Evolutionary conservation across 1,284 basidiomycete species (phyloP).

Genomic region (Tilletia indica): DNA sequence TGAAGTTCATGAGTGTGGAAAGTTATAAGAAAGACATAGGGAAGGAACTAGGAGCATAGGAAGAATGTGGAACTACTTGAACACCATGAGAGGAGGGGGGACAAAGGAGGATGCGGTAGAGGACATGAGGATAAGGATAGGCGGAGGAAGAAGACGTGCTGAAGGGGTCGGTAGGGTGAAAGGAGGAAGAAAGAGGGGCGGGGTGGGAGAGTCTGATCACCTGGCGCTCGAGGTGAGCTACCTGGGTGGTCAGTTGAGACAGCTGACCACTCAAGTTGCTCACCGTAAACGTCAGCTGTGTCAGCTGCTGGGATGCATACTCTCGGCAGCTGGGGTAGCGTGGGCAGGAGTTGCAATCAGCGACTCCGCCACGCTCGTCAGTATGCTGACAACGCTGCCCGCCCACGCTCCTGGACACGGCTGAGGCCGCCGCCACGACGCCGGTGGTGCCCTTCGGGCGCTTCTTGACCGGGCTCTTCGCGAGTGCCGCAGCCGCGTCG

Average conservation of each 20-base stretch:
- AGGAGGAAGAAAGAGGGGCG: neutral
- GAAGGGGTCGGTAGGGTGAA: too few species aligned
- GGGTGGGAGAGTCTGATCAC: neutral
- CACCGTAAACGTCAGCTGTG: neutral
- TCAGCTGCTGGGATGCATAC: neutral
- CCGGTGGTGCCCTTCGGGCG: neutral
- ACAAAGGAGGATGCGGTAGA: too few species aligned
- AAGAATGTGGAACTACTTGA: too few species aligned
- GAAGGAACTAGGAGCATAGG: too few species aligned
- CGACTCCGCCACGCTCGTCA: neutral
- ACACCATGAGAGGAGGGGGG: too few species aligned
- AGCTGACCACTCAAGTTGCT: neutral
- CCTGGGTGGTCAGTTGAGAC: neutral
- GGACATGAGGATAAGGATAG: too few species aligned
- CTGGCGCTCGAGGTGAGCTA: neutral
- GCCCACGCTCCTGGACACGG: neutral
- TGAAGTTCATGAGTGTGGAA: too few species aligned
- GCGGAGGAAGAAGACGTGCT: too few species aligned
- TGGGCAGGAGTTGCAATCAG: neutral
- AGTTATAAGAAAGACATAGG: too few species aligned
- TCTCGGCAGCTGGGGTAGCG: neutral
- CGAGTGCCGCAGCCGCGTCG: neutral
- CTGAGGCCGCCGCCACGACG: neutral
- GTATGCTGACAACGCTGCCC: neutral
- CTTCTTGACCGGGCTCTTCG: slow-evolving; percentile 5